Evolutionary conservation across 805 yeast species (phyloP).

Genomic region (Kuraishia molischiana): DNA sequence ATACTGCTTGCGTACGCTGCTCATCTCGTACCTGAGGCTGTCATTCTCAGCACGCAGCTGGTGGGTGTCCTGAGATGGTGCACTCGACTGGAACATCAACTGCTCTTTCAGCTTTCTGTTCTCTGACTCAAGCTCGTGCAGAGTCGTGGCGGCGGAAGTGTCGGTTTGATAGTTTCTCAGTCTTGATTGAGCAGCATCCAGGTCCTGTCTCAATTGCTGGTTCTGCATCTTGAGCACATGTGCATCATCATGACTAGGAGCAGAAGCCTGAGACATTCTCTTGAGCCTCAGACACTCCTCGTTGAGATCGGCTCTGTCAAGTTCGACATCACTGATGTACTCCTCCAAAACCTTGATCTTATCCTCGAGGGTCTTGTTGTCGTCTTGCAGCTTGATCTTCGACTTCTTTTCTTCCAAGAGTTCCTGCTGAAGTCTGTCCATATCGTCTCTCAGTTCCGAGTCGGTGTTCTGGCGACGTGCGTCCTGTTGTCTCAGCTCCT

Average conservation of each 20-base stretch:
- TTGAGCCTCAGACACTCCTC: background rate
- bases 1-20: background rate
- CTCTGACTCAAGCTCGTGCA: background rate
- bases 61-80: background rate
- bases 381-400: constrained; percentile 22
- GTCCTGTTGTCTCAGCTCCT: background rate
- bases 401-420: constrained; percentile 13
- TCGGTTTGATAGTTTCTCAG: no score
- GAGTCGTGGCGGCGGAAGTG: background rate
- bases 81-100: background rate
- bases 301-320: constrained; percentile 1
- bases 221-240: background rate
- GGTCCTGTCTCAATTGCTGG: background rate
- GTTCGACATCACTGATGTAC: constrained; percentile 1
- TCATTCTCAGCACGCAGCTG: constrained; percentile 2
- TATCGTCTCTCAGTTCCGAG: background rate
- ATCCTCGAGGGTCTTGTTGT: constrained; percentile 32
- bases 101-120: background rate
- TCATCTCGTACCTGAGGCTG: constrained; percentile 1
- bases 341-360: constrained; percentile 19
- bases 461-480: background rate
- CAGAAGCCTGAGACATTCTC: background rate
- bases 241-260: background rate
- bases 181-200: background rate
- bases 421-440: background rate